phyloP scores from a whole-genome alignment of 2,329 filamentous ascomycete species.

The Talaromyces piceae region DNA sequence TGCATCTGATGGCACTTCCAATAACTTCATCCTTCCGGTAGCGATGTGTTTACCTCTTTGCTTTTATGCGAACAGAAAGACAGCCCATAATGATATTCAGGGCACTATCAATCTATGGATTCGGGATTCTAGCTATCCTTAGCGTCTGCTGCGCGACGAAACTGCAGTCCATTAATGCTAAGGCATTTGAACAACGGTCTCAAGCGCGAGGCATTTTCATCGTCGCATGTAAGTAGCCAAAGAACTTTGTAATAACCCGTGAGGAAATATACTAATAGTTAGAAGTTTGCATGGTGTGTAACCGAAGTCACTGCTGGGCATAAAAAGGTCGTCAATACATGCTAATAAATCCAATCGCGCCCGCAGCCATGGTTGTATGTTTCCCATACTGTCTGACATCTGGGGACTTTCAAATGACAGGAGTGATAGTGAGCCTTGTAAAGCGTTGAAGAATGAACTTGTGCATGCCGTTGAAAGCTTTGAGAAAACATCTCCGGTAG shows the following conservation, averaged over 20 bases:
- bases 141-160: background rate
- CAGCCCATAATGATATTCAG: background rate
- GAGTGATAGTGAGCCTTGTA: constrained; percentile 5
- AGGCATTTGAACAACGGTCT: constrained; percentile 1
- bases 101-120: background rate
- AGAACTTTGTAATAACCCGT: background rate
- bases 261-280: background rate
- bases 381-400: background rate
- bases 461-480: constrained; percentile 1
- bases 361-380: constrained; percentile 6
- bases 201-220: constrained; percentile 3
- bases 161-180: background rate
- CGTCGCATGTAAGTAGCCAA: constrained; percentile 2
- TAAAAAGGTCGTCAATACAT: background rate
- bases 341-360: background rate
- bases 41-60: background rate
- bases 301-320: background rate
- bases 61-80: background rate
- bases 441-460: constrained; percentile 2
- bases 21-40: background rate
- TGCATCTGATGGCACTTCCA: background rate
- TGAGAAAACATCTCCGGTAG: constrained; percentile 2
- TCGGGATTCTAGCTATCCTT: background rate
- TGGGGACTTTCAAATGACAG: background rate
- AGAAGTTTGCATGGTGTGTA: constrained; percentile 8